These are phyloP conservation scores for Helichrysum umbraculigerum DNA, from an alignment of 129 eudicot species.

Conservation along the genomic window DNA sequence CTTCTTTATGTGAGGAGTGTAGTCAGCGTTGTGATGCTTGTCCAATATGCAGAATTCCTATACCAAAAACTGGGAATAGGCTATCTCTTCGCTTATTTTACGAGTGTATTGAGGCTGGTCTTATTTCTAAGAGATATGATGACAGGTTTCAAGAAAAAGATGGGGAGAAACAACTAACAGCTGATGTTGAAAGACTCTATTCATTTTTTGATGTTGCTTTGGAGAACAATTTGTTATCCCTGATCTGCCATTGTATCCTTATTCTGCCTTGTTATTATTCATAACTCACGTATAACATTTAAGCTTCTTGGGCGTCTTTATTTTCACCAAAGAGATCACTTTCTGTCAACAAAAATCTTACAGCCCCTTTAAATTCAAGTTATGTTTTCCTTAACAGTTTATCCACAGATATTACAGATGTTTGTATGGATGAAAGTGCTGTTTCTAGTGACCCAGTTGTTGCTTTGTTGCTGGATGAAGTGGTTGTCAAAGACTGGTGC, in stretches of 20 bases:
- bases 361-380: conserved; percentile 5
- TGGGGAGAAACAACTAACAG: conserved; percentile 52
- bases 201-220: conserved; percentile 86
- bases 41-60: conserved; percentile 75
- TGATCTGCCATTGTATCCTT: conserved; percentile 97
- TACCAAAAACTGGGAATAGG: conserved; percentile 62
- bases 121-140: conserved; percentile 77
- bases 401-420: conserved; percentile 87
- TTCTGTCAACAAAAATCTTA: not conserved
- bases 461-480: conserved; percentile 94
- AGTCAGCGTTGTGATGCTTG: conserved; percentile 90
- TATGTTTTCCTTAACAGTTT: conserved; percentile 50
- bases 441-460: conserved; percentile 95
- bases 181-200: conserved; percentile 82
- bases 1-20: conserved; percentile 93
- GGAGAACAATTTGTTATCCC: conserved; percentile 83
- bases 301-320: not conserved
- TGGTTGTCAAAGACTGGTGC: conserved; percentile 99
- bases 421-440: conserved; percentile 99
- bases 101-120: conserved; percentile 95
- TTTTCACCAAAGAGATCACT: conserved; percentile 1
- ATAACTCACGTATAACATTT: not conserved
- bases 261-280: conserved; percentile 6
- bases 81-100: conserved; percentile 80
- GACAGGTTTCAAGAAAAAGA: conserved; percentile 78